Conservation (phyloP, 2,329 filamentous ascomycete species). For the Pseudocercospora crystallina region DNA sequence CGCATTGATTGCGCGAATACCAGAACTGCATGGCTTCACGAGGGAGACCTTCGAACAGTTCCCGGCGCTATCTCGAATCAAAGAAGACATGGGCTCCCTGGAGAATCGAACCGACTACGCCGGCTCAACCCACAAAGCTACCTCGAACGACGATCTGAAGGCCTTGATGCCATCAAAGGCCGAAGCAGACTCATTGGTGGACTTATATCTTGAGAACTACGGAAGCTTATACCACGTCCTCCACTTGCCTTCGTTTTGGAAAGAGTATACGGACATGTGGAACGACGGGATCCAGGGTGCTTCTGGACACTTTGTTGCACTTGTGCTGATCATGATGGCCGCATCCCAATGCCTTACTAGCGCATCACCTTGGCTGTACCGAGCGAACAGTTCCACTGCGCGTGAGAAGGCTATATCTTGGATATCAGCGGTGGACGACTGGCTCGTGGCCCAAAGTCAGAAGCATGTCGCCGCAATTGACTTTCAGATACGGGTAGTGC, state of each 20-base stretch:
- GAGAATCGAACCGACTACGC: conserved; percentile 26
- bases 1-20: conserved; percentile 30
- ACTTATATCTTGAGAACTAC: conserved; percentile 52
- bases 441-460: conserved; percentile 47
- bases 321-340: conserved; percentile 42
- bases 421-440: conserved; percentile 43
- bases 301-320: conserved; percentile 38
- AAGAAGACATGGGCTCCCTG: conserved; percentile 28
- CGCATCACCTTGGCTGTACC: conserved; percentile 36
- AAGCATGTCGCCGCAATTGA: conserved; percentile 53
- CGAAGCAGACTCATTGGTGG: conserved; percentile 44
- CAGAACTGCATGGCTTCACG: conserved; percentile 31
- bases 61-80: conserved; percentile 30
- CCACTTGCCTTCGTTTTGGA: conserved; percentile 54
- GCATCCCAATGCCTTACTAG: conserved; percentile 38
- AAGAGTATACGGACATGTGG: conserved; percentile 53
- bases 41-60: conserved; percentile 37
- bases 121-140: conserved; percentile 21
- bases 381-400: conserved; percentile 45
- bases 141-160: conserved; percentile 37
- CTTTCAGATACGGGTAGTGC: conserved; percentile 53
- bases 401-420: conserved; percentile 40
- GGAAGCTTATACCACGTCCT: conserved; percentile 55
- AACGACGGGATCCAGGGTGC: conserved; percentile 28
- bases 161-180: conserved; percentile 38